Conservation (phyloP, 352 stramenopile genomes). For the Aphanomyces cochlioides region DNA sequence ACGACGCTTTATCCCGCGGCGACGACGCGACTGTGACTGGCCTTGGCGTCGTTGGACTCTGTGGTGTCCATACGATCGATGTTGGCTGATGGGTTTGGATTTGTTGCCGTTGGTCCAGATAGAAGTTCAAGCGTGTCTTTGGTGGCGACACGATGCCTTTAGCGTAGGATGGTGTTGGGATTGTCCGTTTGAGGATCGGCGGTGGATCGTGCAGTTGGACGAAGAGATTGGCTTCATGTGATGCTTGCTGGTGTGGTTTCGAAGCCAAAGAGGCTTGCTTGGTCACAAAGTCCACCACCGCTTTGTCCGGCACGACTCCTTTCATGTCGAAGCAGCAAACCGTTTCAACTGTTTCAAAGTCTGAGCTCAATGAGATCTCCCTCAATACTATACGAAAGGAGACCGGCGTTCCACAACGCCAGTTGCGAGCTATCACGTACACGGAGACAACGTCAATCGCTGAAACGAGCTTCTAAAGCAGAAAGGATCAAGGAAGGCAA, state of each 20-base stretch:
- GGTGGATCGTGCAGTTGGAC: constrained; percentile 14
- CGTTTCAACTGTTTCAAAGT: too few species aligned
- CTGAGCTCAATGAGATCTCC: too few species aligned
- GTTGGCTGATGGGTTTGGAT: constrained; percentile 2
- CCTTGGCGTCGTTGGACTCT: neutral
- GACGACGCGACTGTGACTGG: constrained; percentile 7
- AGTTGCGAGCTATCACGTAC: too few species aligned
- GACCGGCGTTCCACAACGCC: too few species aligned
- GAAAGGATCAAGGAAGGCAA: too few species aligned
- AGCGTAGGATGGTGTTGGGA: constrained; percentile 7
- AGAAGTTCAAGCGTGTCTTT: constrained; percentile 23
- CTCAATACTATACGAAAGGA: too few species aligned
- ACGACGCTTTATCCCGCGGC: constrained; percentile 4
- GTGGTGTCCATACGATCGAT: neutral
- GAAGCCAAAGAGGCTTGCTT: neutral
- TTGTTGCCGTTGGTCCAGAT: constrained; percentile 21
- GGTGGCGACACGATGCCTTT: constrained; percentile 8
- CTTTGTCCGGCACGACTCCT: neutral
- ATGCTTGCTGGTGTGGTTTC: neutral
- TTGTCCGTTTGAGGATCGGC: constrained; percentile 19
- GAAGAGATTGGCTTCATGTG: constrained; percentile 6
- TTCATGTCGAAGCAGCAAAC: neutral
- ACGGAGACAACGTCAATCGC: too few species aligned
- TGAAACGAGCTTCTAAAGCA: too few species aligned
- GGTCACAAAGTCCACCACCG: constrained; percentile 26